Evolutionary conservation across 2,329 filamentous ascomycete species (phyloP), one percentile per base, ranked within the genome.

Genomic region (Lasiodiplodia theobromae): DNA sequence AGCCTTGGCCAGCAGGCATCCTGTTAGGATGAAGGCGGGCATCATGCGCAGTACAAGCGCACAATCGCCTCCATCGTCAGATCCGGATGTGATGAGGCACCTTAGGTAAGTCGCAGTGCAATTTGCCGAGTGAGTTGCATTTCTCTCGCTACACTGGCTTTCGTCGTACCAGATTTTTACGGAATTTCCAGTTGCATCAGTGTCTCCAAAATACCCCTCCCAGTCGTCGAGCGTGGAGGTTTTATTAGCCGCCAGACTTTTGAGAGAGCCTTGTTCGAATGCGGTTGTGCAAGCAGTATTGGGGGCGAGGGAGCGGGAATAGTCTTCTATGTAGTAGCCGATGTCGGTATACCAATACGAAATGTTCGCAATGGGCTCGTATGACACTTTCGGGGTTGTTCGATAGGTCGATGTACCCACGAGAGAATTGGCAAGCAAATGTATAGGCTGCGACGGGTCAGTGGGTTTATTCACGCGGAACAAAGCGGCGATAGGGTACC

Each of bases 361-460:
- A 31, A 47, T n/a, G 44, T 47, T 11, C 7, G n/a, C 6, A 3
- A 3, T 7, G 1, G 25, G 18, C 10, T 21, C 8, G 23, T 47
- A 47, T 2, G 44, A 47, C 44, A 47, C 14, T 23, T 40, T n/a
- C 38, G 18, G 11, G 16, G 21, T 8, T 12, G 54, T 34, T 3
- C 54, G 31, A 38, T 23, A 21, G 54, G 37, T 57, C 49, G 72
- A 73, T 18, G 73, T 71, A 3, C 74, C 74, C 10, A 75, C 73
- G n/a, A 76, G 53, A 6, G 74, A 76, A 53, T 78, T 77, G 4
- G 76, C 74, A 6, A 77, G 71, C 40, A 77, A 74, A 58, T 75
- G 74, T 2, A 76, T 68, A 1, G 74, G 74, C 69, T 76, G 21
- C 8, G 0, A 4, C 8, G 8, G 28, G 14, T 10, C 28, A 23